Evolutionary conservation across 257 asterid genomes (phyloP).

Genomic region (Verbena officinalis): DNA sequence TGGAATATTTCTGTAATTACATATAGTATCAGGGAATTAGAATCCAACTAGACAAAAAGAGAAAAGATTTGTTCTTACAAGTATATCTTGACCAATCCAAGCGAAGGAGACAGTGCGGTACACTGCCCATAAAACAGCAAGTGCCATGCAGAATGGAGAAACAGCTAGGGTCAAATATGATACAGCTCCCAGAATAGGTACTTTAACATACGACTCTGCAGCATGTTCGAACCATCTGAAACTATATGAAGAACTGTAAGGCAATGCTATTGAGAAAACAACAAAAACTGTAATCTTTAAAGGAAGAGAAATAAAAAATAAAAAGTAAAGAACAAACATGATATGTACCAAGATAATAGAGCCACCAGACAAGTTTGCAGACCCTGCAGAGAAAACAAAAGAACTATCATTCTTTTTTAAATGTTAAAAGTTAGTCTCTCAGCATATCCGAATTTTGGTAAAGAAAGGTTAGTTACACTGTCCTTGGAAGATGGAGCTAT

Average conservation of each 20-base stretch:
- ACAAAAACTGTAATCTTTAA: not conserved
- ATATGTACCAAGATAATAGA: conserved; percentile 69
- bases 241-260: conserved; percentile 47
- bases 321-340: not conserved
- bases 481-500: too few relatives aligned
- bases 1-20: too few relatives aligned
- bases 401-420: conserved; percentile 23
- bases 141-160: conserved; percentile 70
- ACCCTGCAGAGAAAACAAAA: conserved; percentile 53
- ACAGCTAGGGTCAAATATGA: conserved; percentile 66
- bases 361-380: conserved; percentile 77
- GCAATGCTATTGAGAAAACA: conserved; percentile 27
- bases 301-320: not conserved
- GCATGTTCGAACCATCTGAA: conserved; percentile 74
- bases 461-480: too few relatives aligned
- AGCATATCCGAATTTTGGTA: too few relatives aligned
- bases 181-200: conserved; percentile 67
- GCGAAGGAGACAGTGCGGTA: conserved; percentile 59
- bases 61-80: conserved; percentile 44
- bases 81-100: conserved; percentile 88
- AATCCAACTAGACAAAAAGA: not conserved
- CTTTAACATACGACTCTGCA: conserved; percentile 54
- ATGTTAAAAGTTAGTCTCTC: too few relatives aligned
- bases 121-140: conserved; percentile 77
- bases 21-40: too few relatives aligned